Evolutionary conservation across 2,329 filamentous ascomycete genomes (phyloP), one percentile per base, ranked within the genome.

Genomic region (Trichoderma sp.): DNA sequence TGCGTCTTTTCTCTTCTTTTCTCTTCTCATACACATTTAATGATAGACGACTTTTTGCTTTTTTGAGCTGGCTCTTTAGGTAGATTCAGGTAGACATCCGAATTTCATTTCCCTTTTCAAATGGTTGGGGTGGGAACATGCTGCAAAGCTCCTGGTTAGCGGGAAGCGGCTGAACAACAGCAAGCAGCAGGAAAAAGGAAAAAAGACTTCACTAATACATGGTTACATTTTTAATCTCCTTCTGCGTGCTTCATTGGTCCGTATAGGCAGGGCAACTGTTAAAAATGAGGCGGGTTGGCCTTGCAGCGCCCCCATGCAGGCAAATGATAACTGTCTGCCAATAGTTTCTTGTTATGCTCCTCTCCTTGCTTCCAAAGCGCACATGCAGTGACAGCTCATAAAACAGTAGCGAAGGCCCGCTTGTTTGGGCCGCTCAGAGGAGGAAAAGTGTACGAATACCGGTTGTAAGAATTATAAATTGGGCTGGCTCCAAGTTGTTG

Each of bases 361-460:
- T 61, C 39, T 70, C 66, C 66, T 34, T 70, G 66, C 66, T 70
- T 70, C 57, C 39, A 32, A 36, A n/a, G n/a, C 21, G 28, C 57
- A 32, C 57, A 51, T 62, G 66, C 65, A 36, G 57, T 70, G 56
- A 70, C 66, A 62, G 57, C 65, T 68, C 66, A 70, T 70, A 53
- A 70, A 61, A 62, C 66, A 70, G 28, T n/a, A 51, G 61, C 61
- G n/a, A 63, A 18, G 36, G 65, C 15, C 32, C 53, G 39, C 26
- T 58, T 24, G n/a, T 26, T 15, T 34, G 43, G 43, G 9, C 24
- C 60, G 28, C 26, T 53, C 18, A 30, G 32, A 14, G 15, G 65
- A 24, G 6, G 14, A 11, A 18, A 5, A 18, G 14, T 30, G 26
- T 39, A 24, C 21, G 39, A n/a, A 5, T 39, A 12, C 18, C 3